Evolutionary conservation across 495 filamentous ascomycete genomes (phyloP).

Genomic region (Penicillium pancosmium): DNA sequence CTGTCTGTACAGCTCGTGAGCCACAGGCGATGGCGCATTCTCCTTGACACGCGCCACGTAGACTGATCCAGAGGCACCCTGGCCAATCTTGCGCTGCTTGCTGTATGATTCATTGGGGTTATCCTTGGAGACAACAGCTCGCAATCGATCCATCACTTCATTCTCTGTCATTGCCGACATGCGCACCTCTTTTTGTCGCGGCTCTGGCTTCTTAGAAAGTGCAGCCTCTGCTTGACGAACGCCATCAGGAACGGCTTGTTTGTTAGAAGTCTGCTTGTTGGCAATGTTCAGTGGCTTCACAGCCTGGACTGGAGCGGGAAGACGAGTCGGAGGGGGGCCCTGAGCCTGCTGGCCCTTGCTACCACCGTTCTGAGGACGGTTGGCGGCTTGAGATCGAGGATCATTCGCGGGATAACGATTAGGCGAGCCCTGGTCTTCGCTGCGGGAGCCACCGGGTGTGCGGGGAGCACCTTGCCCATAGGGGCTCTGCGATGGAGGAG

Average conservation of each 20-base stretch:
- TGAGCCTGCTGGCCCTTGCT: slow-evolving; percentile 39
- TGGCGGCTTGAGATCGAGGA: slow-evolving; percentile 48
- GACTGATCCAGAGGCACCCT: slow-evolving; percentile 95
- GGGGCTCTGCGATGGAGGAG: slow-evolving; percentile 49
- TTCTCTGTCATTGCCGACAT: slow-evolving; percentile 97
- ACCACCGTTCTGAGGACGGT: slow-evolving; percentile 42
- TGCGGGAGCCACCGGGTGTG: slow-evolving; percentile 25
- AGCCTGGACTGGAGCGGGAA: slow-evolving; percentile 65
- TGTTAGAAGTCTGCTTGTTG: slow-evolving; percentile 64
- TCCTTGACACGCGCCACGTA: slow-evolving; percentile 95
- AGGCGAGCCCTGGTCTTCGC: slow-evolving; percentile 37
- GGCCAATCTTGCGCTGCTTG: slow-evolving; percentile 99
- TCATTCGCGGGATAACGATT: slow-evolving; percentile 41
- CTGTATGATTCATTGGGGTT: slow-evolving; percentile 91
- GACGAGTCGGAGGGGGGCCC: slow-evolving; percentile 49
- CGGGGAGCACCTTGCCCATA: slow-evolving; percentile 29
- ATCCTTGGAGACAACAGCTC: slow-evolving; percentile 89
- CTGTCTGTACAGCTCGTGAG: slow-evolving; percentile 65
- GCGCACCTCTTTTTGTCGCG: slow-evolving; percentile 84
- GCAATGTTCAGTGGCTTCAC: slow-evolving; percentile 91
- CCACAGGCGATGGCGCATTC: slow-evolving; percentile 64
- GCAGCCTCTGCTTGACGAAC: slow-evolving; percentile 82
- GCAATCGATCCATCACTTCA: slow-evolving; percentile 93
- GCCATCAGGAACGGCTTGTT: slow-evolving; percentile 56
- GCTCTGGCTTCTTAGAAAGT: slow-evolving; percentile 70